Evolutionary conservation across 2,329 filamentous ascomycete genomes (phyloP), one percentile per base, ranked within the genome.

Genomic region (Lojkania enalia): DNA sequence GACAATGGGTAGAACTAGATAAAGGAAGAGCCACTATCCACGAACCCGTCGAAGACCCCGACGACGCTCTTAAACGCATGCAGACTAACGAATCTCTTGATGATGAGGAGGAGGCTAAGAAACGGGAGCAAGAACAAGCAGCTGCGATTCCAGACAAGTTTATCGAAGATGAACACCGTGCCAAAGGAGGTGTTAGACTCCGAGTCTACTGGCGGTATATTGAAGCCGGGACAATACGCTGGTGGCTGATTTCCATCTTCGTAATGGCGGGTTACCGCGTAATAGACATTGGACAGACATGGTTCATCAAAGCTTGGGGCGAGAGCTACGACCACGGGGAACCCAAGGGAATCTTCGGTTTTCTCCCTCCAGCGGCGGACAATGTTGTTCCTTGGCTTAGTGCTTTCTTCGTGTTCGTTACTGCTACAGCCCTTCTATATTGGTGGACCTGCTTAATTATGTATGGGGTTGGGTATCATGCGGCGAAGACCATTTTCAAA

Each of bases 291-390:
- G 78, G 77, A 1, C 81, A 89, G 58, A 84, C 82, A 1, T 92
- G 89, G 80, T 91, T 94, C 33, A 77, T 96, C 42, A 95, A 96
- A 64, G 79, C 85, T 19, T 96, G 90, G 90, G 88, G 88, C 20
- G 88, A 95, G 63, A 83, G 83, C 5, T 92, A 91, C 65, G 72
- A 75, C 25, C 29, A 52, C 49, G 64, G 48, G 36, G 39, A 44
- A 43, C 63, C 42, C 16, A 55, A 43, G 58, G 60, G 62, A 4
- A 45, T 67, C 5, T 70, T 66, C 40, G 52, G 77, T 31, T 70
- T 72, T 5, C 72, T 91, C 0, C 90, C 90, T 0, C 74, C 81
- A 6, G 89, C 90, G 0, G 75, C 78, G 1, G 73, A 78, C 1
- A 76, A 92, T 49, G 83, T 92, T 2, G 70, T 72, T 0, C 85